Conservation (phyloP, 2,329 filamentous ascomycete genomes). For the Talaromyces sp. region DNA sequence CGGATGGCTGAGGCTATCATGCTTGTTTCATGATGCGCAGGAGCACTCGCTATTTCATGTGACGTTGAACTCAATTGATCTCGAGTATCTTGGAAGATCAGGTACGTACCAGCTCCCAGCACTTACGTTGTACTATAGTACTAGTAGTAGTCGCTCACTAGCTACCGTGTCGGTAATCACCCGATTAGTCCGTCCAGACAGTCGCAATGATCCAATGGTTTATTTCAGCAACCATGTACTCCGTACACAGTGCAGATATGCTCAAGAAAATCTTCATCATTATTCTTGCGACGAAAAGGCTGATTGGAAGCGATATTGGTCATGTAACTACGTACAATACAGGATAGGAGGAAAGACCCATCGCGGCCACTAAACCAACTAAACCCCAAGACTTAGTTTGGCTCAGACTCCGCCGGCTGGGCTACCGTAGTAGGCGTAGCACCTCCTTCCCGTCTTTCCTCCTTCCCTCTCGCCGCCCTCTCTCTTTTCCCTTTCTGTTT, state of each 20-base stretch:
- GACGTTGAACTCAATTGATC: background rate
- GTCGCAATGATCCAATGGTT: background rate
- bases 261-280: background rate
- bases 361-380: background rate
- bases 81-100: background rate
- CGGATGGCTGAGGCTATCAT: background rate
- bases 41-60: background rate
- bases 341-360: background rate
- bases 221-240: background rate
- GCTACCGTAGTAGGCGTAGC: background rate
- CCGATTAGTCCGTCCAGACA: conserved; percentile 1
- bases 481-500: conserved; percentile 11
- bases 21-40: background rate
- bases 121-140: background rate
- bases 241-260: background rate
- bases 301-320: background rate
- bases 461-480: background rate
- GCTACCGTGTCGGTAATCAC: background rate
- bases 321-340: background rate
- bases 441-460: conserved; percentile 4
- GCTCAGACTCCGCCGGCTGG: background rate
- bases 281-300: background rate
- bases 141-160: background rate
- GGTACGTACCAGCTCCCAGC: background rate
- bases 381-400: background rate